A percentile compares a stretch with the other conserved stretches of the same genome.
Evolutionary conservation across 352 stramenopile species (phyloP).

Genomic region (Thraustochytrium sp.): DNA sequence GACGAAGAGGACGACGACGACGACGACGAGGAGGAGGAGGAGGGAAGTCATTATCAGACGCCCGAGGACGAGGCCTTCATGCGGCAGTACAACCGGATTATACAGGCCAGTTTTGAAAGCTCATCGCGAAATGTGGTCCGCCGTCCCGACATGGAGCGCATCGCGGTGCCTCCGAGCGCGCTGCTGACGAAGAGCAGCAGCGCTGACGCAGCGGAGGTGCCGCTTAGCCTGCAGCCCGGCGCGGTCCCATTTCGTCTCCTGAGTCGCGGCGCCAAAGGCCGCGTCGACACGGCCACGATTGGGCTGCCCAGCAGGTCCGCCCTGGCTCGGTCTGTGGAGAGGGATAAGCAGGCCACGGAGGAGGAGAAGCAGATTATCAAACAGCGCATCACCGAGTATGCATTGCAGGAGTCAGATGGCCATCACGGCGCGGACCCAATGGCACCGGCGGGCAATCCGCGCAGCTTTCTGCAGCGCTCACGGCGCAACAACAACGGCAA

Average conservation of each 20-base stretch:
- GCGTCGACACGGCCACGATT: slow-evolving; percentile 68
- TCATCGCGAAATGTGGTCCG: slow-evolving; percentile 34
- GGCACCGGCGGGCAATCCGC: no score
- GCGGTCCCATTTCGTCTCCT: slow-evolving; percentile 69
- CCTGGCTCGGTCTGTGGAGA: not conserved
- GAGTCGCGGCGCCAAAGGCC: slow-evolving; percentile 74
- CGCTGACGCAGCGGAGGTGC: not conserved
- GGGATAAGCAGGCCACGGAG: not conserved
- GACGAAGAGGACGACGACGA: slow-evolving; percentile 53
- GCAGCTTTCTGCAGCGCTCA: not conserved
- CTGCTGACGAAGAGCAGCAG: no score
- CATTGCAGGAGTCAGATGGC: not conserved
- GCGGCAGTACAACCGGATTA: slow-evolving; percentile 75
- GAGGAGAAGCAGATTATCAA: slow-evolving; percentile 23
- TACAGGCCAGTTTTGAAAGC: slow-evolving; percentile 56
- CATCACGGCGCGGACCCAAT: not conserved
- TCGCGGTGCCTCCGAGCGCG: not conserved
- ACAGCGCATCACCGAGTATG: slow-evolving; percentile 11
- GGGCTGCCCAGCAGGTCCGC: not conserved
- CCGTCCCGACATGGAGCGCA: not conserved
- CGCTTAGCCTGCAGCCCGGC: slow-evolving; percentile 45
- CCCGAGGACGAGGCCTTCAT: slow-evolving; percentile 78
- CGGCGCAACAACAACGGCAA: no score
- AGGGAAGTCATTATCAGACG: slow-evolving; percentile 61
- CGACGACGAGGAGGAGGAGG: slow-evolving; percentile 65